phyloP scores from a whole-genome alignment of 495 filamentous ascomycete species.

The Melanomma pulvis-pyrius region DNA sequence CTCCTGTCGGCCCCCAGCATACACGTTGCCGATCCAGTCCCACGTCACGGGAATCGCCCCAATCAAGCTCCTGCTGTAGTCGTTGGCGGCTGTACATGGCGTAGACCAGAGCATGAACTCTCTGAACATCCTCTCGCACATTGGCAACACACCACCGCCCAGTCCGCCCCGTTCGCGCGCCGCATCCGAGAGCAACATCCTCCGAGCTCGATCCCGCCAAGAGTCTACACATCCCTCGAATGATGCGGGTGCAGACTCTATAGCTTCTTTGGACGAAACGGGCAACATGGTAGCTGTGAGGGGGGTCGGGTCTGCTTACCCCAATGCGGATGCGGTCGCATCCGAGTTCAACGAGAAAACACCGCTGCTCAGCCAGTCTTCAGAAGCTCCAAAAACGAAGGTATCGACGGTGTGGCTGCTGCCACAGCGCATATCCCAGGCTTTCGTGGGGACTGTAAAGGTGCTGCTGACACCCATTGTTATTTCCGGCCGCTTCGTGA shows the following conservation, averaged over 20 bases:
- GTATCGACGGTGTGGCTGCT: slow-evolving; percentile 52
- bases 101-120: slow-evolving; percentile 85
- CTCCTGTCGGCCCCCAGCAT: neutral
- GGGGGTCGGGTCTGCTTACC: slow-evolving; percentile 15
- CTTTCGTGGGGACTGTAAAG: slow-evolving; percentile 67
- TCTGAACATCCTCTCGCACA: slow-evolving; percentile 88
- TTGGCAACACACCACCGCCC: slow-evolving; percentile 60
- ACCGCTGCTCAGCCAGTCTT: slow-evolving; percentile 54
- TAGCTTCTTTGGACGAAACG: slow-evolving; percentile 27
- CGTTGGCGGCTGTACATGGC: slow-evolving; percentile 50
- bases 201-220: slow-evolving; percentile 19
- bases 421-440: slow-evolving; percentile 62
- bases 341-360: slow-evolving; percentile 65
- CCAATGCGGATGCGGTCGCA: slow-evolving; percentile 22
- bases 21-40: neutral
- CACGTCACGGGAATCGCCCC: neutral
- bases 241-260: slow-evolving; percentile 26
- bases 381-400: slow-evolving; percentile 20
- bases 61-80: neutral
- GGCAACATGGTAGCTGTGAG: slow-evolving; percentile 27
- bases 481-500: slow-evolving; percentile 76
- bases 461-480: slow-evolving; percentile 77
- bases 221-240: slow-evolving; percentile 4
- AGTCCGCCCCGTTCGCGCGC: slow-evolving; percentile 38
- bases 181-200: slow-evolving; percentile 34